phyloP scores from a whole-genome alignment of 345 rosid genomes.

The Populus nigra region DNA sequence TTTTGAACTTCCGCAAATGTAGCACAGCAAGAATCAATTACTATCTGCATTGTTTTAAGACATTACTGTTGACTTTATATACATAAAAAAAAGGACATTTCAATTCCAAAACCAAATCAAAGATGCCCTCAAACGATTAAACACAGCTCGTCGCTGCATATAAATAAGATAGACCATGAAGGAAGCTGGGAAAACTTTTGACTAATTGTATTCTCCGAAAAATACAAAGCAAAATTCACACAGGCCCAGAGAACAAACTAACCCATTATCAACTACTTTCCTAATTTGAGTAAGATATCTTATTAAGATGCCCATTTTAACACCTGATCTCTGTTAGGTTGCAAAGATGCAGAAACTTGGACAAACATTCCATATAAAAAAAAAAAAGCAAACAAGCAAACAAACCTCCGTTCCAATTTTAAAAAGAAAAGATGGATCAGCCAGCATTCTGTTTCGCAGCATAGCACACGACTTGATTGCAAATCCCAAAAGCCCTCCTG shows the following conservation, averaged over 20 bases:
- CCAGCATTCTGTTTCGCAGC: constrained; percentile 87
- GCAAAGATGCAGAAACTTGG: background rate
- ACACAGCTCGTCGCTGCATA: no score
- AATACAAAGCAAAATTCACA: background rate
- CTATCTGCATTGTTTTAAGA: constrained; percentile 49
- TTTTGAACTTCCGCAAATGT: constrained; percentile 91
- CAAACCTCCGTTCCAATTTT: constrained; percentile 91
- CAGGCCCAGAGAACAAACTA: background rate
- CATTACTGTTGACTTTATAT: no score
- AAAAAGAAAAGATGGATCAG: constrained; percentile 94
- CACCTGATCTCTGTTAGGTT: no score
- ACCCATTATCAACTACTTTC: background rate
- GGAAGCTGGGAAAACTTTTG: no score
- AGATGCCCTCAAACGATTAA: background rate
- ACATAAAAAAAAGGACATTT: no score
- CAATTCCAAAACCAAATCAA: background rate
- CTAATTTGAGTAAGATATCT: background rate
- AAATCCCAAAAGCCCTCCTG: constrained; percentile 65
- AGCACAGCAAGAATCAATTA: constrained; percentile 86
- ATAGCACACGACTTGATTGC: constrained; percentile 61
- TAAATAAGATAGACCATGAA: no score
- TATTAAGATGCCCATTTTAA: background rate
- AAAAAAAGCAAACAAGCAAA: background rate
- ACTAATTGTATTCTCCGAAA: no score
- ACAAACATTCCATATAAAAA: background rate